Percentiles rank a stretch among this genome's conserved stretches.
phyloP scores from a whole-genome alignment of 2,329 filamentous ascomycete genomes.

The Trichoderma atroviride region DNA sequence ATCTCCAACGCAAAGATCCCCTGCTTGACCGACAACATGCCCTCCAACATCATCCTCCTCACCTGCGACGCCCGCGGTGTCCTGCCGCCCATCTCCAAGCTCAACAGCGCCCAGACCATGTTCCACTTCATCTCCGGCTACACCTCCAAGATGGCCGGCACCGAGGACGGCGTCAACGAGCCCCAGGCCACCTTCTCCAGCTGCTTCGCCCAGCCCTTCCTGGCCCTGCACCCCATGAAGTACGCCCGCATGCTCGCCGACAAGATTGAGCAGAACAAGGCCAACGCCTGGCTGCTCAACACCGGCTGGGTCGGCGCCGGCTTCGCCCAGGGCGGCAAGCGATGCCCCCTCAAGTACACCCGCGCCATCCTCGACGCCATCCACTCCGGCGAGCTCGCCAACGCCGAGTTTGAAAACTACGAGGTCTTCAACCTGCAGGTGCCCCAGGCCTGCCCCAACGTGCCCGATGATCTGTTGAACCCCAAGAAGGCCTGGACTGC shows the following conservation, averaged over 20 bases:
- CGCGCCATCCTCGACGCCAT: constrained; percentile 97
- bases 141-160: constrained; percentile 99
- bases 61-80: constrained; percentile 98
- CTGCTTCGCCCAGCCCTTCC: constrained; percentile 98
- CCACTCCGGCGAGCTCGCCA: constrained; percentile 93
- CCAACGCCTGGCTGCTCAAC: constrained; percentile 98
- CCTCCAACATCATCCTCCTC: constrained; percentile 95
- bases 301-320: constrained; percentile 96
- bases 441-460: constrained; percentile 86
- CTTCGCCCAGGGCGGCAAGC: constrained; percentile 88
- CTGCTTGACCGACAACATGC: constrained; percentile 83
- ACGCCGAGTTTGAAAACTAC: constrained; percentile 92
- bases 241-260: constrained; percentile 98
- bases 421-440: constrained; percentile 95
- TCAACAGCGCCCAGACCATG: constrained; percentile 94
- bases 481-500: constrained; percentile 90
- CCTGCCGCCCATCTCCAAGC: constrained; percentile 95
- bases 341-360: constrained; percentile 98
- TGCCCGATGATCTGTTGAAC: constrained; percentile 92
- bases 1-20: constrained; percentile 99
- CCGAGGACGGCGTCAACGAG: constrained; percentile 94
- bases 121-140: constrained; percentile 99
- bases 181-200: constrained; percentile 98
- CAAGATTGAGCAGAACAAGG: constrained; percentile 93
- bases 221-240: constrained; percentile 97